Evolutionary conservation across 2,329 filamentous ascomycete genomes (phyloP).

Genomic region (Colletotrichum costaricense): DNA sequence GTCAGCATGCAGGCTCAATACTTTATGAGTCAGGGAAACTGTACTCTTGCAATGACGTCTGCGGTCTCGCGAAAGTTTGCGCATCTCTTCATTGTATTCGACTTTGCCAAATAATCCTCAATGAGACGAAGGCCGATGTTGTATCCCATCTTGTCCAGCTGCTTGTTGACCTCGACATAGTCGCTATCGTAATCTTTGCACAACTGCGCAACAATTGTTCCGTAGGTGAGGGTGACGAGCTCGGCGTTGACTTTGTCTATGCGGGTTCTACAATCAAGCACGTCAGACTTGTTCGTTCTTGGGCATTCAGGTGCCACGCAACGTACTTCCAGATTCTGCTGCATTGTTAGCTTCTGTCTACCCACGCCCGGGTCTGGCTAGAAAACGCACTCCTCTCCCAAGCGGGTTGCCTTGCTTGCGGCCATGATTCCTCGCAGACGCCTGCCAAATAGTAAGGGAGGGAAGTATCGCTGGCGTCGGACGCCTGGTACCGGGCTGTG

Average conservation of each 20-base stretch:
- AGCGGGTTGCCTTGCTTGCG: slow-evolving; percentile 69
- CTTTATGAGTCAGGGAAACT: slow-evolving; percentile 8
- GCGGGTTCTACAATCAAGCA: slow-evolving; percentile 74
- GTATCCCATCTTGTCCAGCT: slow-evolving; percentile 99
- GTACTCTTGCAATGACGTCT: slow-evolving; percentile 93
- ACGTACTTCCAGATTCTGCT: slow-evolving; percentile 92
- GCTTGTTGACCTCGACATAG: slow-evolving; percentile 95
- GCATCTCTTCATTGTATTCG: slow-evolving; percentile 88
- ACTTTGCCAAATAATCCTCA: slow-evolving; percentile 97
- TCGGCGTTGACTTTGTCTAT: slow-evolving; percentile 99
- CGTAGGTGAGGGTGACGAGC: slow-evolving; percentile 96
- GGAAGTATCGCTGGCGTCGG: neutral
- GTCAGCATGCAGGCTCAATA: slow-evolving; percentile 36
- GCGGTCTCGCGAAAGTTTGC: slow-evolving; percentile 95
- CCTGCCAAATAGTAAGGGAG: neutral
- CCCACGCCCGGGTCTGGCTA: neutral
- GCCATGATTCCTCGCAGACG: slow-evolving; percentile 55
- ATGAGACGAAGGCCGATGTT: slow-evolving; percentile 97
- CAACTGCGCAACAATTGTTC: slow-evolving; percentile 94
- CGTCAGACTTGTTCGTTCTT: slow-evolving; percentile 29
- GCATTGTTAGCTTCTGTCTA: slow-evolving; percentile 25
- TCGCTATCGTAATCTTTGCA: slow-evolving; percentile 97
- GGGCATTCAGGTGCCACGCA: neutral
- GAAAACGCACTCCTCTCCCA: slow-evolving; percentile 70
- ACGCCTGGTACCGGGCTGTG: neutral